Base-by-base conservation (phyloP, 2,329 filamentous ascomycete genomes). In the Cladosporium sp. region DNA sequence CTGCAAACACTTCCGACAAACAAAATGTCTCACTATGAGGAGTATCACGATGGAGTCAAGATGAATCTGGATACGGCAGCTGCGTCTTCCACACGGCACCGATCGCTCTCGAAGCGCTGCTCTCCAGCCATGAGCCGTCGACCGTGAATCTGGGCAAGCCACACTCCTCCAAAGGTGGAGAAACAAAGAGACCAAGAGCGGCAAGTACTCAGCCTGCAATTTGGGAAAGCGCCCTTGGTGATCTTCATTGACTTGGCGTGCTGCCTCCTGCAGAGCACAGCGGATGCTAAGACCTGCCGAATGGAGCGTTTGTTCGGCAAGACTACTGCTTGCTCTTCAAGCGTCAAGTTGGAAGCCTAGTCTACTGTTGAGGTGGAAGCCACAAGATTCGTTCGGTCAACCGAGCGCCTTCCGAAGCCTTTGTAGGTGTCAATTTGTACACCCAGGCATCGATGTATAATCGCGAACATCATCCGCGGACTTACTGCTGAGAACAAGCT, bases 171-270 rank as follows among this genome's bases (percentile, higher is more conserved):
- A 63, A 5, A 47, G 2, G 47, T 18, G 44, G 21, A 32, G n/a
- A 52, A 30, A 24, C 26, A 57, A 57, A 52, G 18, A 36, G 15
- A 30, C 26, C 51, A 36, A 28, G 15, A 44, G 30, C 47, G 47
- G 47, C 32, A 36, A 28, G 14, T 26, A 36, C 47, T 30, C 51
- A 30, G 49, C 61, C 61, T 63, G 61, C 51, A 64, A 64, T 64
- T 57, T 64, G 18, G 14, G 18, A 55, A 64, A 57, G 61, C 61
- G 61, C 61, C 61, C 61, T 64, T 64, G 51, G 61, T 32, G 51
- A 41, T 57, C 51, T 57, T 64, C 61, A 26, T 21, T 24, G n/a
- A 57, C 61, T 64, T 64, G 61, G 61, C 51, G 61, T 30, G 34
- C 51, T 32, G 26, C 36, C 51, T 57, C 61, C 59, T 62, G 59